These are phyloP conservation scores for Tulasnella calospora DNA, from an alignment of 768 basidiomycete genomes.

Conservation along the genomic window DNA sequence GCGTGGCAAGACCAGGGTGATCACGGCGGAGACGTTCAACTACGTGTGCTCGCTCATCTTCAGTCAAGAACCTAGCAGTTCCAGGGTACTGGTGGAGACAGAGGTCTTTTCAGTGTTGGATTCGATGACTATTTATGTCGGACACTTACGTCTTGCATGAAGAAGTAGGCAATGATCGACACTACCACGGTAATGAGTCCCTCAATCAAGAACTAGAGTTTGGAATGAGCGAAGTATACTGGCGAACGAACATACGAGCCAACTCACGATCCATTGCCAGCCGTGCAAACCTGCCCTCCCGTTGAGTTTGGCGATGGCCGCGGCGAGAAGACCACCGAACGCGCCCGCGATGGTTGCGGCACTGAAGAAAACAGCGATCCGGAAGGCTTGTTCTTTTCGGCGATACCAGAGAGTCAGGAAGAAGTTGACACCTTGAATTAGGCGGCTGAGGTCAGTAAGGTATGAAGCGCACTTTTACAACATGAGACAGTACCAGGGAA, in stretches of 20 bases:
- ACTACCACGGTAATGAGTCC: conserved; percentile 62
- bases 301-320: conserved; percentile 51
- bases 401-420: conserved; percentile 63
- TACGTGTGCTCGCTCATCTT: conserved; percentile 59
- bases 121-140: conserved; percentile 36
- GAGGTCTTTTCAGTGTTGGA: not conserved
- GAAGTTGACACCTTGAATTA: conserved; percentile 24
- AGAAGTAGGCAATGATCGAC: conserved; percentile 59
- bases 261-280: conserved; percentile 49
- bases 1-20: conserved; percentile 57
- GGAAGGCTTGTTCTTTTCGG: conserved; percentile 70
- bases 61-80: conserved; percentile 62
- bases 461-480: conserved; percentile 39
- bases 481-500: conserved; percentile 40
- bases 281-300: conserved; percentile 50
- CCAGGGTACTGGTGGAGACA: not conserved
- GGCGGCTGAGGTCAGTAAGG: not conserved
- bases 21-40: conserved; percentile 62
- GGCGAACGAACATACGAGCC: conserved; percentile 27
- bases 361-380: conserved; percentile 67
- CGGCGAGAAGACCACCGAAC: conserved; percentile 63
- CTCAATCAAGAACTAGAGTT: conserved; percentile 50
- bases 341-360: conserved; percentile 80
- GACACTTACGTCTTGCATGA: conserved; percentile 70
- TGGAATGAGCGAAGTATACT: not conserved